Base-by-base conservation (phyloP, 805 yeast species). In the Metschnikowia sp. region DNA sequence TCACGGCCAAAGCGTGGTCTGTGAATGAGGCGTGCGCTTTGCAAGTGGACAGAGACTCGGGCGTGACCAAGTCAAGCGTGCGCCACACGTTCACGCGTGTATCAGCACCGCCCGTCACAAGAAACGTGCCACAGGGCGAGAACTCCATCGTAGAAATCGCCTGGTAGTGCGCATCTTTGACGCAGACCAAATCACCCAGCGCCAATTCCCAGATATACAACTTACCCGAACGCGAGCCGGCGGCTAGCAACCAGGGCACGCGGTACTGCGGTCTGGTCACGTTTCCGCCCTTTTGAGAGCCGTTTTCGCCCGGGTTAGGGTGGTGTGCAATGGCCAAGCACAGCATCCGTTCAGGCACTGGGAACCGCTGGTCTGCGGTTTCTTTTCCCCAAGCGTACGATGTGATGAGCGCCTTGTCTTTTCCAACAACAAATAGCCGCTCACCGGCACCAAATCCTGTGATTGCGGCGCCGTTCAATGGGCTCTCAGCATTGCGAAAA, bases 141-240 rank as follows among this genome's bases (percentile, higher is more conserved):
- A 86, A 81, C 53, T 73, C 75, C 32, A 92, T 62, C 31, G 73
- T 75, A 0, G 84, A 76, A 8, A 89, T 77, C 7, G 76, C 72
- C 66, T 92, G 97, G 64, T 88, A 92, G 68, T 92, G 98, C 0
- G 88, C 84, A 42, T 87, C 91, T 59, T 81, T 82, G 4, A 82
- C 95, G 40, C 79, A 72, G 22, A 91, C 59, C 40, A 94, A 72
- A 22, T 79, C 66, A 0, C 98, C 98, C 2, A 94, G 84, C 9
- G 75, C 65, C 43, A 91, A 61, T 57, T 89, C 96, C 98, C 98
- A 92, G 1, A 91, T 64, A 60, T 86, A 86, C 12, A 94, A 52
- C 54, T 83, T 79, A 10, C 98, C 98, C n/a, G 84, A 60, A 49
- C 72, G 61, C 44, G 94, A 76, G 50, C 92, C 90, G 38, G 85